Base-by-base conservation (phyloP, 2,329 filamentous ascomycete species). In the Venturia effusa region DNA sequence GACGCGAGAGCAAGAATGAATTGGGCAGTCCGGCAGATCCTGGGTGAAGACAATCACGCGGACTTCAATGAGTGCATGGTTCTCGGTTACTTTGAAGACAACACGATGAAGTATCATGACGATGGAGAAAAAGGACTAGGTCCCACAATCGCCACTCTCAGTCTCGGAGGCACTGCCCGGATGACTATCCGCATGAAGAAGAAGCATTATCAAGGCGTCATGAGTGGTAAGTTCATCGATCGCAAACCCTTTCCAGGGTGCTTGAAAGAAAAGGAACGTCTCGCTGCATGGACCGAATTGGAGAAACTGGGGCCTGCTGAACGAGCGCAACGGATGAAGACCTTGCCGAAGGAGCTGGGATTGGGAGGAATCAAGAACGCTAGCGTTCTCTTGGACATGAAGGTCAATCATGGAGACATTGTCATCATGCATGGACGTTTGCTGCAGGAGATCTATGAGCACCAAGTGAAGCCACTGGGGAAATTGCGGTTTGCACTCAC, bases 41-140 rank as follows among this genome's bases (percentile, higher is more conserved):
- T 83, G 0, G 8, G 68, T 39, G 55, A 74, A 69, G 37, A 69
- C 64, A 19, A 45, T 7, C 10, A 48, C 19, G 64, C 73, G 32
- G 75, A 79, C 5, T 88, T 87, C 73, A 88, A 89, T 66, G 86
- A 89, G 69, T 73, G 85, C 6, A 79, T 88, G 0, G 79, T 81
- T 2, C 75, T 88, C 0, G 84, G 82, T 0, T 89, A 88, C 69
- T 83, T 87, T 68, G 78, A 87, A 68, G 19, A 24, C 19, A 48
- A 48, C n/a, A 48, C 10, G 22, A 48, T 48, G 19, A 48, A 48
- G 76, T 86, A 81, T 67, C 86, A 89, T 65, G 85, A 88, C 64
- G 87, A 89, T 67, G 86, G 86, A 3, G 86, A 89, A 69, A 74
- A 73, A 11, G 83, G 84, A 3, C 75, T 88, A 0, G 85, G 85